A percentile compares a stretch with the other conserved stretches of the same genome.
phyloP scores from a whole-genome alignment of 768 basidiomycete genomes.

The Gloeopeniophorella convolvens region DNA sequence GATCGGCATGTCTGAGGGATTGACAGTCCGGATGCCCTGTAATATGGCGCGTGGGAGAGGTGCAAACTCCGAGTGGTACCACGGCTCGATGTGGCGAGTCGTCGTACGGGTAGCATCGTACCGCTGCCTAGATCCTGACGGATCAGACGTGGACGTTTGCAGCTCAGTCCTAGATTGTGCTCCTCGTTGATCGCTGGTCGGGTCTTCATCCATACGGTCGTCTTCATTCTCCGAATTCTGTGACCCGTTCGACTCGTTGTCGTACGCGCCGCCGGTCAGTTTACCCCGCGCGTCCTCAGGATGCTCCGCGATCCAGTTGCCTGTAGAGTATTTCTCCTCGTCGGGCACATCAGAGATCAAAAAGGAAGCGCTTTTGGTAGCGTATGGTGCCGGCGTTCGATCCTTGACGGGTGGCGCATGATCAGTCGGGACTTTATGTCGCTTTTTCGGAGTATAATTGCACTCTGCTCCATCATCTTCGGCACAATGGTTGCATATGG shows the following conservation, averaged over 20 bases:
- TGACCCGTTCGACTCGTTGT: conserved; percentile 16
- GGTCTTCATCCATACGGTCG: conserved; percentile 14
- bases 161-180: conserved; percentile 6
- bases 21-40: conserved; percentile 46
- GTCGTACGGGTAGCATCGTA: conserved; percentile 8
- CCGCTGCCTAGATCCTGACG: conserved; percentile 6
- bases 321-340: conserved; percentile 28
- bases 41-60: conserved; percentile 53
- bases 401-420: conserved; percentile 31
- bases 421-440: conserved; percentile 47
- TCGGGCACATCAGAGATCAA: conserved; percentile 36
- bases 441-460: conserved; percentile 69
- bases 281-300: conserved; percentile 17
- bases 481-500: conserved; percentile 62
- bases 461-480: conserved; percentile 48
- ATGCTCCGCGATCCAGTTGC: conserved; percentile 22
- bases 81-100: conserved; percentile 43
- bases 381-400: conserved; percentile 35
- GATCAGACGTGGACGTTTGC: neutral
- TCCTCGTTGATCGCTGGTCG: neutral
- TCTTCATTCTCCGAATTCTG: conserved; percentile 20
- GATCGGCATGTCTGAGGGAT: conserved; percentile 54
- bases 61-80: conserved; percentile 51
- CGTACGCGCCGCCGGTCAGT: conserved; percentile 5
- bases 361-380: conserved; percentile 43